Base-by-base conservation (phyloP, 169 alveolate genomes). In the Plasmodium reichenowi region DNA sequence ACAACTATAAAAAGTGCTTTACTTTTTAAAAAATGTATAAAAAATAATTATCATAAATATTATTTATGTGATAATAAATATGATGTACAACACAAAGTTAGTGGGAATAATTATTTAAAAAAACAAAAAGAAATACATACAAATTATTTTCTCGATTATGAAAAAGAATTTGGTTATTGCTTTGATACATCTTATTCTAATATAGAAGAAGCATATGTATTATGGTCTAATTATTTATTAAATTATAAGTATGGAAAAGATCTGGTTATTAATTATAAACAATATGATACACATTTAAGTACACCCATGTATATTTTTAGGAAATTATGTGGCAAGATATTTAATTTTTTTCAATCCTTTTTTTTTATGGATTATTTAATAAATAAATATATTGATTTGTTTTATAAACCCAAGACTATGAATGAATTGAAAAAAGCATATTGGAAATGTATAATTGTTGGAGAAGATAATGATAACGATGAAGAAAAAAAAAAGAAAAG, bases 171-270 rank as follows among this genome's bases (percentile, higher is more conserved):
- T 70, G 91, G 91, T 8, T 83, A 83, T 48, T 83, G 91, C 54
- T 83, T 70, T 83, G 68, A 60, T 48, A 70, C 91, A 15, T 2
- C 3, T 29, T 83, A 83, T 70, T 83, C 91, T 3, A 5, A 43
- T 26, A 43, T 72, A 15, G 91, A 83, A 83, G 85, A 83, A 63
- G 72, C 67, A 10, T 83, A 83, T 62, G 85, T 83, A 12, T 54
- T 83, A 60, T 83, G 91, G 91, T 83, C 91, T 15, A 83, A 83
- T 22, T 83, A 83, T 56, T 68, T 83, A 72, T 45, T 83, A 24
- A 83, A 83, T 70, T 83, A 83, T 63, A 83, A 58, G 48, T 83
- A 83, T 58, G 91, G 91, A 17, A 83, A 83, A 50, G 26, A 68
- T 60, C 9, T 83, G 15, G 63, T 68, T 24, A 29, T 83, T 13